A percentile compares a stretch with the other conserved stretches of the same genome.
These are phyloP conservation scores for Mediolabrus comicus DNA, from an alignment of 108 stramenopile genomes.

Conservation along the genomic window DNA sequence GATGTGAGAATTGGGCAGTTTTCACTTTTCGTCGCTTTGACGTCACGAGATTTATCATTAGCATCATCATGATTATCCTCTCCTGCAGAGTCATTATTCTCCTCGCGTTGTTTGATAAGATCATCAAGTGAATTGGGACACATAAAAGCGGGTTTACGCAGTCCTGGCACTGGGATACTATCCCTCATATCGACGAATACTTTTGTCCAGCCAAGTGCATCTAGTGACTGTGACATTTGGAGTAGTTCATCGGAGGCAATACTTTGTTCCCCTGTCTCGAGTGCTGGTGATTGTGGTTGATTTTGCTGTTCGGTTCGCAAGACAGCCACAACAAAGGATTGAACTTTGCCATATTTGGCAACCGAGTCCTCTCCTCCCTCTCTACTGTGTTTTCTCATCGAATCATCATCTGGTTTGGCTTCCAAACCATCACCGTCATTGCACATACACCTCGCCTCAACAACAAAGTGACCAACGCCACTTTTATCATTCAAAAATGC, in stretches of 20 bases:
- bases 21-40: background rate
- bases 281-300: background rate
- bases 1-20: slow-evolving; percentile 21
- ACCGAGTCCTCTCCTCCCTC: background rate
- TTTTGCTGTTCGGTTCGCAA: slow-evolving; percentile 27
- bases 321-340: slow-evolving; percentile 42
- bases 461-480: slow-evolving; percentile 54
- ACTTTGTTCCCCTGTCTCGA: background rate
- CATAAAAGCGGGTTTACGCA: slow-evolving; percentile 40
- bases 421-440: slow-evolving; percentile 34
- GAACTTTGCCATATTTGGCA: background rate
- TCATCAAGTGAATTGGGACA: slow-evolving; percentile 29
- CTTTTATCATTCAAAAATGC: slow-evolving; percentile 72
- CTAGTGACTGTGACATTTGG: slow-evolving; percentile 70
- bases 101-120: slow-evolving; percentile 23
- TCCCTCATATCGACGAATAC: slow-evolving; percentile 83
- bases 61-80: background rate
- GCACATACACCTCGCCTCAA: slow-evolving; percentile 8
- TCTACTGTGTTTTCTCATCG: background rate
- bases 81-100: background rate
- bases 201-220: slow-evolving; percentile 86
- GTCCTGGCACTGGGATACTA: slow-evolving; percentile 52
- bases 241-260: slow-evolving; percentile 31
- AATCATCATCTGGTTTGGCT: background rate
- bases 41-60: background rate